Conservation (phyloP, 768 basidiomycete species). For the Suillus variegatus region DNA sequence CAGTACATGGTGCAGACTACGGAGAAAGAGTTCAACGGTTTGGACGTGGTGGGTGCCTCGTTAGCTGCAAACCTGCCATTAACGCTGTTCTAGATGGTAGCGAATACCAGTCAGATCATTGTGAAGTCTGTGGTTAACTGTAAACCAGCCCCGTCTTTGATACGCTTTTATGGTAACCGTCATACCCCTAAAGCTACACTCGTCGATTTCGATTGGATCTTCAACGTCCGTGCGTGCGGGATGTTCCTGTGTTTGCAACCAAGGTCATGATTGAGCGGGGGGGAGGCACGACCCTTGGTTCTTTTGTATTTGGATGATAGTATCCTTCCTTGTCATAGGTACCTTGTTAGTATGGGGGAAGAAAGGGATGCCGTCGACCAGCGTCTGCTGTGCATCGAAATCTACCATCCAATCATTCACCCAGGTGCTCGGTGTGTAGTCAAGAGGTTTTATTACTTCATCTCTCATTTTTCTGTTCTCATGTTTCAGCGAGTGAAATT, state of each 20-base stretch:
- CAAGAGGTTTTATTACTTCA: no score
- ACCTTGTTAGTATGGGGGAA: neutral
- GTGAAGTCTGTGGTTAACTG: neutral
- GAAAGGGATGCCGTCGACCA: no score
- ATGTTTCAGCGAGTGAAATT: neutral
- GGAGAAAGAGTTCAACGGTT: constrained; percentile 34
- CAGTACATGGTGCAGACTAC: constrained; percentile 33
- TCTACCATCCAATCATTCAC: neutral
- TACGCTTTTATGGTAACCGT: neutral
- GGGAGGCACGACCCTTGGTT: neutral
- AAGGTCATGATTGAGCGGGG: neutral
- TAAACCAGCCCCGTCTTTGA: neutral
- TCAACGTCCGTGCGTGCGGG: neutral
- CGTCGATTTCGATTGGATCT: neutral
- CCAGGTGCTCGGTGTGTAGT: no score
- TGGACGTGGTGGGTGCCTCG: constrained; percentile 41
- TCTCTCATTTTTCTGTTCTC: neutral
- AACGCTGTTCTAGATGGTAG: neutral
- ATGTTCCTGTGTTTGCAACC: neutral
- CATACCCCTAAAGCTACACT: neutral
- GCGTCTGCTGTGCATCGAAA: no score
- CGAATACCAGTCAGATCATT: neutral
- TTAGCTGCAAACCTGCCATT: neutral
- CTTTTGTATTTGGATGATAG: neutral
- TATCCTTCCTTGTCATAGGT: neutral